A percentile compares a stretch with the other conserved stretches of the same genome.
phyloP scores from a whole-genome alignment of 225 moss, liverwort and hornwort species.

The Polytrichum commune region DNA sequence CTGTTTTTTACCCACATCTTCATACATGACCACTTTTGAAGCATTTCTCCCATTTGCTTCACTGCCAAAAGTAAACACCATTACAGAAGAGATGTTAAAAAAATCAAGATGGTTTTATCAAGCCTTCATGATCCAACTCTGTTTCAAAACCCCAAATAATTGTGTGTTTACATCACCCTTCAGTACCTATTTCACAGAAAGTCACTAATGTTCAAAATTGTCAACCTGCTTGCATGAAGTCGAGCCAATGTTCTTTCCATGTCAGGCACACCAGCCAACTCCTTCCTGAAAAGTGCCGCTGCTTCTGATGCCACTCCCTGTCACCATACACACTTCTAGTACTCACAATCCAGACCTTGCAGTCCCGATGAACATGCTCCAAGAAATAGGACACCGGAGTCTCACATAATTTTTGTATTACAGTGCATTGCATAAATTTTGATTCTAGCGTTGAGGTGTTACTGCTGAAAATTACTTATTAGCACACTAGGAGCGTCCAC shows the following conservation, averaged over 20 bases:
- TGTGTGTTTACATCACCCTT: neutral
- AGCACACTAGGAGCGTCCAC: too few relatives aligned
- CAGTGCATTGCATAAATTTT: too few relatives aligned
- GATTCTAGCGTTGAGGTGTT: too few relatives aligned
- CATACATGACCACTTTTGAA: slow-evolving; percentile 85
- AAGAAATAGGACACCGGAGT: too few relatives aligned
- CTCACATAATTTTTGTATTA: too few relatives aligned
- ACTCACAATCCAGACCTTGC: too few relatives aligned
- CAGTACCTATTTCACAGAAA: too few relatives aligned
- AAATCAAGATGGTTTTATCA: too few relatives aligned
- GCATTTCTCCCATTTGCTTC: slow-evolving; percentile 88
- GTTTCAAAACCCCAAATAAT: neutral
- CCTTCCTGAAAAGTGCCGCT: slow-evolving; percentile 62
- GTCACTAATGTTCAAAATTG: neutral
- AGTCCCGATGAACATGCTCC: too few relatives aligned
- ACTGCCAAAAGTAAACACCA: slow-evolving; percentile 35
- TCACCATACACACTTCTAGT: neutral
- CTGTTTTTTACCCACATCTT: slow-evolving; percentile 92
- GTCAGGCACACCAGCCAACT: slow-evolving; percentile 67
- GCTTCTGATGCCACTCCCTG: slow-evolving; percentile 79
- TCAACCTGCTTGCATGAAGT: slow-evolving; percentile 76
- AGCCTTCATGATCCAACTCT: neutral
- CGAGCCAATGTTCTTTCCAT: slow-evolving; percentile 84
- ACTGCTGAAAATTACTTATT: too few relatives aligned
- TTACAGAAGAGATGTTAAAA: neutral